Base-by-base conservation (phyloP, 2,329 filamentous ascomycete species). In the Pseudogymnoascus sp. region DNA sequence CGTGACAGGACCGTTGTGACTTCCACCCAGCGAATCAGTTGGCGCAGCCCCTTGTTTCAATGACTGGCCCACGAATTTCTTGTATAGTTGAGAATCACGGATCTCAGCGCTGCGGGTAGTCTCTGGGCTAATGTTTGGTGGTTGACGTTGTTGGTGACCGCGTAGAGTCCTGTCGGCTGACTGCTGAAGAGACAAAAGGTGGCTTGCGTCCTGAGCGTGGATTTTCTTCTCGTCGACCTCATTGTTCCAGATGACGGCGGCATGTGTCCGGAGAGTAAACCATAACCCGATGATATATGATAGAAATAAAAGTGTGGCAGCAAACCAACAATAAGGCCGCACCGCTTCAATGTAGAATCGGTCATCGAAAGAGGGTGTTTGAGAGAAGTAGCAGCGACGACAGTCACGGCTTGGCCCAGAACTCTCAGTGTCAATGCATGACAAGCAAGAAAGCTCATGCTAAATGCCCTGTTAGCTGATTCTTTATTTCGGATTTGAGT, bases 251-350 rank as follows among this genome's bases (percentile, higher is more conserved):
- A 99, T 99, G 52, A 97, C 89, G 4, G 95, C 92, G 3, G 94
- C 94, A 72, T 99, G 94, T 0, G 94, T 99, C 66, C 94, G 84
- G 18, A 99, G 82, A 0, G 94, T 99, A 75, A 99, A 99, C 81
- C 94, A 90, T 12, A 99, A 80, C 25, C 94, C 94, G 64, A 97
- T 94, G 36, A 94, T 80, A 72, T 99, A 99, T 0, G 92, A 95
- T 29, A 96, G 78, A 76, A 99, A 97, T 12, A 99, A 80, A 71
- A 95, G 82, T 3, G 87, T 76, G 0, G 94, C 91, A 4, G 91
- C 88, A 70, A 96, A 85, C 80, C 92, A 97, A 70, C 90, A 96
- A 74, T 96, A 99, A 1, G 94, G 94, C 52, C 90, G 86, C 7
- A 99, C 93, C 2, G 93, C 93, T 72, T 95, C 86, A 13, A 89